Base-by-base conservation (phyloP, 306 rosid genomes). In the Fagus sylvatica region DNA sequence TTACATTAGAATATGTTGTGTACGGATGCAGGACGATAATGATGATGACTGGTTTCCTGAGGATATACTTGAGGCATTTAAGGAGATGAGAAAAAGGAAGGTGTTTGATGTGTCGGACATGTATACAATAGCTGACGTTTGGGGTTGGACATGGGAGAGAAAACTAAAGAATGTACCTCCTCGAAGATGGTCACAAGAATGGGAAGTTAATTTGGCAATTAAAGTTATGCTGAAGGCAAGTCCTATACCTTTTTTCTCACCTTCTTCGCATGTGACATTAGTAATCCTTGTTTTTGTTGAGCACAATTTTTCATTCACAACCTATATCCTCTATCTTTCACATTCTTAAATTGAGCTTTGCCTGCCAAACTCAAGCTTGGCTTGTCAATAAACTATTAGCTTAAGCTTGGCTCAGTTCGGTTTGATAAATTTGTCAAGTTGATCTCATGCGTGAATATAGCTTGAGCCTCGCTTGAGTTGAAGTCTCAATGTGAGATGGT, bases 91-190 rank as follows among this genome's bases (percentile, higher is more conserved):
- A 81, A 78, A 89, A 53, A 89, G 98, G 78, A 86, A 81, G 81
- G 78, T 91, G 64, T 92, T 95, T 87, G 93, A 95, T 87, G 98
- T 84, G 65, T 85, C 93, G 39, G 98, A 95, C 85, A 92, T 95
- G 98, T 92, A 92, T 80, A 92, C 98, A 69, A 74, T 95, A 65
- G 97, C 98, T 70, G 97, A 95, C 86, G 98, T 87, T 68, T 95
- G 98, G 98, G 97, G 97, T 78, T 95, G 98, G 98, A 95, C 92
- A 30, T 95, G 98, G 98, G 98, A 91, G 73, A 89, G 59, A 84
- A 90, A 95, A 72, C 78, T 89, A 69, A 88, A 83, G 89, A 92
- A 79, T 74, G 86, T 71, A 88, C 82, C 87, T 83, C 98, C 97
- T 3, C 78, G 82, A 53, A 86, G 85, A 85, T 95, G 98, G 98